Evolutionary conservation across 140 eudicot genomes (phyloP), one percentile per base, ranked within the genome.

Genomic region (Erigeron philadelphicus): DNA sequence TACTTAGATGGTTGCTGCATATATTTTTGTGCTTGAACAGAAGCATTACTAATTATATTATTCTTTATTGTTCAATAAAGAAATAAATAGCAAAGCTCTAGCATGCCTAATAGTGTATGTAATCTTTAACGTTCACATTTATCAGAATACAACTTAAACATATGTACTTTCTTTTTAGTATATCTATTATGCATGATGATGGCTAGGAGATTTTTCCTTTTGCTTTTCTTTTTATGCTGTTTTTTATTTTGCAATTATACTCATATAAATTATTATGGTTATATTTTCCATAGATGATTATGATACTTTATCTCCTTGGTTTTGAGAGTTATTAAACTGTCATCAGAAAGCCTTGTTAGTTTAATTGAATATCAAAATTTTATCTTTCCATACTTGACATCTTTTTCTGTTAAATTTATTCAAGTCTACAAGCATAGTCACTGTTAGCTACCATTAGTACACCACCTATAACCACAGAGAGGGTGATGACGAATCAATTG

Each of bases 401-500:
- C 6, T 43, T 68, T 46, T 61, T 19, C 70, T 31, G 38, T 31
- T 31, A 2, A 31, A 2, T 4, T 31, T 31, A 31, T 31, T 1
- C 67, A 44, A 54, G 35, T 15, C 61, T 70, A 38, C 23, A 9
- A 35, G 16, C 21, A 31, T 13, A 31, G 43, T 4, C 21, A 44
- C 21, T 10, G 17, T 45, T 11, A 40, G 50, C 35, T 53, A 13
- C 42, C 8, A 18, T 54, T 54, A 18, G 64, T 53, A 42, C 50
- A 45, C 35, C 42, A 63, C 45, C 1, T 10, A 62, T 43, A 38
- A 8, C 47, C 46, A 48, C 35, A 61, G 9, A 45, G 43, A 12
- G 48, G 19, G 25, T 40, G 70, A 48, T 73, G 31, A 53, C 11
- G 16, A 71, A n/a, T 68, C 54, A 63, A 83, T 11, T 72, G 23